Percentiles rank a stretch among this genome's conserved stretches.
These are phyloP conservation scores for Paramecium bursaria DNA, from an alignment of 73 alveolate genomes.

Conservation along the genomic window DNA sequence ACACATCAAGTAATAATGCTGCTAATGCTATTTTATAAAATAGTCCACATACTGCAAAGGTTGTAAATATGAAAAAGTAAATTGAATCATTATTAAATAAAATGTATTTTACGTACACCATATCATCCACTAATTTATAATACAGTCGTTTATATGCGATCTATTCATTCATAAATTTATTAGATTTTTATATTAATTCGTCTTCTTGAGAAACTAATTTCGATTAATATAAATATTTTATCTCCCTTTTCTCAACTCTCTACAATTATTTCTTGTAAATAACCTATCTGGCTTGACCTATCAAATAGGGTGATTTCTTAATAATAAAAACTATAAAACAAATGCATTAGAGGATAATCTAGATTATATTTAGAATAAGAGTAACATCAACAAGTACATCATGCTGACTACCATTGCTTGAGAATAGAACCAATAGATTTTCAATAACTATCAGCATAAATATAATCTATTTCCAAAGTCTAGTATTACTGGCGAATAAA, in stretches of 20 bases:
- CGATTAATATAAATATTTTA: constrained; percentile 31
- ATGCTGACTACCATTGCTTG: constrained; percentile 2
- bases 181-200: constrained; percentile 8
- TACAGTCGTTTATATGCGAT: background rate
- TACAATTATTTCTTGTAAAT: constrained; percentile 2
- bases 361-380: background rate
- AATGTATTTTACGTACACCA: background rate
- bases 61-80: constrained; percentile 39
- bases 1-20: constrained; percentile 78
- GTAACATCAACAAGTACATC: background rate
- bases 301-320: constrained; percentile 42
- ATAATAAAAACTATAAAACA: constrained; percentile 42
- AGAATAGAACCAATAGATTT: constrained; percentile 20
- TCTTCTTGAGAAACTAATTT: constrained; percentile 29
- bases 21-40: constrained; percentile 75
- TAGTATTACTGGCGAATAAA: constrained; percentile 22
- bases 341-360: background rate
- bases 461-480: constrained; percentile 54
- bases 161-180: constrained; percentile 6
- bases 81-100: constrained; percentile 20
- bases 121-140: constrained; percentile 10
- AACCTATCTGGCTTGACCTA: background rate
- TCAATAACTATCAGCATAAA: constrained; percentile 31
- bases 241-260: constrained; percentile 44
- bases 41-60: constrained; percentile 48